Percentiles rank a stretch among this genome's conserved stretches.
phyloP scores from a whole-genome alignment of 495 filamentous ascomycete genomes.

The Aeminium ludgeri region DNA sequence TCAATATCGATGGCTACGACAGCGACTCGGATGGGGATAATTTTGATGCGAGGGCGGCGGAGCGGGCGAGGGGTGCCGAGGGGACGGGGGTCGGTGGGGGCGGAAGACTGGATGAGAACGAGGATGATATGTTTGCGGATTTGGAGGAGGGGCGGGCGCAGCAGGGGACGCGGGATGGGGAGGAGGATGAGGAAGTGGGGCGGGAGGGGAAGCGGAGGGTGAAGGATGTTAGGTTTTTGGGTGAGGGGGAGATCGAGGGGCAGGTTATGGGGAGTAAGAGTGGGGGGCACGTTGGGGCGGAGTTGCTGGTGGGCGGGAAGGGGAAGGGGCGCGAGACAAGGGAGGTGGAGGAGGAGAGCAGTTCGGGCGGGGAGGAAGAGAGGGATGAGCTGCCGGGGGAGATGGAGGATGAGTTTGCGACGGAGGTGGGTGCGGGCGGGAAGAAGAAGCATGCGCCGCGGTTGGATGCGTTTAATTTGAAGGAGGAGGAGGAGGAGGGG shows the following conservation, averaged over 20 bases:
- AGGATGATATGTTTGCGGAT: constrained; percentile 87
- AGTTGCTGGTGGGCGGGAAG: constrained; percentile 30
- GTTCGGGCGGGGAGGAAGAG: constrained; percentile 55
- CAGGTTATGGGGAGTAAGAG: constrained; percentile 59
- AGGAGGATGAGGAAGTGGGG: constrained; percentile 27
- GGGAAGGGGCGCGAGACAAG: constrained; percentile 10
- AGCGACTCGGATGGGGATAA: constrained; percentile 87
- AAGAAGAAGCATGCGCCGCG: constrained; percentile 92
- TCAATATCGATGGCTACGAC: constrained; percentile 94
- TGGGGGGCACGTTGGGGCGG: constrained; percentile 48
- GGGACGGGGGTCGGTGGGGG: constrained; percentile 7
- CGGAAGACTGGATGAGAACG: constrained; percentile 47
- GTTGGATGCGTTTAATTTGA: constrained; percentile 93
- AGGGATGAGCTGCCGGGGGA: constrained; percentile 38
- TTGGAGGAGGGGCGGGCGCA: constrained; percentile 47
- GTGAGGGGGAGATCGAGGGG: constrained; percentile 64
- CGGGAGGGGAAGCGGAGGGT: constrained; percentile 41
- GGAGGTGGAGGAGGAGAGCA: constrained; percentile 28
- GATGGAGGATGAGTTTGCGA: constrained; percentile 54
- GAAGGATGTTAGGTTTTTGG: constrained; percentile 65
- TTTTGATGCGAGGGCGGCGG: constrained; percentile 50
- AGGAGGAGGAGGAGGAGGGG: constrained; percentile 77
- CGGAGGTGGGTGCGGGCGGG: constrained; percentile 74
- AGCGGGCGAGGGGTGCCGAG: constrained; percentile 26
- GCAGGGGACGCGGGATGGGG: constrained; percentile 21